Evolutionary conservation across 2,329 filamentous ascomycete species (phyloP).

Genomic region (Gyromitra esculenta): DNA sequence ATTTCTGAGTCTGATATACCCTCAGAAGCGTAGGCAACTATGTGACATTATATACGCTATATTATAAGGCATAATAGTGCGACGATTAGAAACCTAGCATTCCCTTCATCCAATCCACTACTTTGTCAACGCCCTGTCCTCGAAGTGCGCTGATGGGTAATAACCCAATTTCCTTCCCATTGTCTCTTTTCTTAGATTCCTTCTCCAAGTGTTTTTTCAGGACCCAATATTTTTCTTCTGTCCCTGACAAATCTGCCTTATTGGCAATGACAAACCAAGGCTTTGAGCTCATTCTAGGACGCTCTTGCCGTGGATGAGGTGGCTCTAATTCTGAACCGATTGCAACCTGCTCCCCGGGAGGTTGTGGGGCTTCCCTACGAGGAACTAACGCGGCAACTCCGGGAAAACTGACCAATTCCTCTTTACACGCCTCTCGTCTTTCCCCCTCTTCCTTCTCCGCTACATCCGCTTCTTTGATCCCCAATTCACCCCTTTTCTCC

Average conservation of each 20-base stretch:
- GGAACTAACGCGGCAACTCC: conserved; percentile 38
- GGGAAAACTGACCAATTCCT: conserved; percentile 33
- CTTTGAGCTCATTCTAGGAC: conserved; percentile 85
- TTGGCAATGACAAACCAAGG: conserved; percentile 97
- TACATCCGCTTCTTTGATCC: not conserved
- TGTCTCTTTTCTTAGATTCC: conserved; percentile 69
- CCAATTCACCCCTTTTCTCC: not conserved
- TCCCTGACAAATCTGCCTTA: conserved; percentile 84
- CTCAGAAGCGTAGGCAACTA: not conserved
- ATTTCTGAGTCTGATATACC: not conserved
- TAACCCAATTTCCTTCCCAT: conserved; percentile 70
- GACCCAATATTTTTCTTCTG: conserved; percentile 77
- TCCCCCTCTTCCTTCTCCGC: not conserved
- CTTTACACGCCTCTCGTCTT: not conserved
- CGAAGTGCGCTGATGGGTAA: conserved; percentile 91
- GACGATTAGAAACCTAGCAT: conserved; percentile 53
- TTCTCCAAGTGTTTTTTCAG: conserved; percentile 76
- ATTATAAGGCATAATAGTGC: not conserved
- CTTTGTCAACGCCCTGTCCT: conserved; percentile 80
- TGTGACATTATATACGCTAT: not conserved
- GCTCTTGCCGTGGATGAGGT: conserved; percentile 63
- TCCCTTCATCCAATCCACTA: conserved; percentile 71
- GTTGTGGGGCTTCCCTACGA: conserved; percentile 27
- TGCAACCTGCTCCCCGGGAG: not conserved
- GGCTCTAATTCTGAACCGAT: conserved; percentile 43